A percentile compares a stretch with the other conserved stretches of the same genome.
These are phyloP conservation scores for Colletotrichum sp. DNA, from an alignment of 2,329 filamentous ascomycete genomes.

Conservation along the genomic window DNA sequence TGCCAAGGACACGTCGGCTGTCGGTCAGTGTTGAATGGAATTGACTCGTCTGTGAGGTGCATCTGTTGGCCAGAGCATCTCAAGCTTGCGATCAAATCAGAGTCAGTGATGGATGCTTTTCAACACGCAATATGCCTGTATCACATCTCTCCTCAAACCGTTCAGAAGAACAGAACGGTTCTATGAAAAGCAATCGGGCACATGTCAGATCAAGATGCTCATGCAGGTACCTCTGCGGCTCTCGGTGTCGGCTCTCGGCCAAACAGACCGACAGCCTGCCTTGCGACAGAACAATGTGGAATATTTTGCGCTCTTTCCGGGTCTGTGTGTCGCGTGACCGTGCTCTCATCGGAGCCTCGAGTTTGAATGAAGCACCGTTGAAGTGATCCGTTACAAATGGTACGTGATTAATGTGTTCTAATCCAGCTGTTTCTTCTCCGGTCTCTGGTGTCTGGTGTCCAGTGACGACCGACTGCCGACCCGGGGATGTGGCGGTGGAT, in stretches of 20 bases:
- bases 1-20: background rate
- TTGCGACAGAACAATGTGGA: background rate
- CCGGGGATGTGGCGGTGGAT: background rate
- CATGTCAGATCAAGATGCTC: background rate
- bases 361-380: background rate
- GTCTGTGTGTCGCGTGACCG: background rate
- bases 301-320: background rate
- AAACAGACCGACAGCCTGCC: background rate
- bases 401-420: background rate
- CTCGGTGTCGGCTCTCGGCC: background rate
- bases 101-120: background rate
- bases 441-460: background rate
- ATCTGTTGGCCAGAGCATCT: background rate
- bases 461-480: background rate
- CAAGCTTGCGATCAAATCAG: background rate
- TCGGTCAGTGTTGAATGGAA: background rate
- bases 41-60: background rate
- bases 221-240: background rate
- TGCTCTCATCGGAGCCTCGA: background rate
- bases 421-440: background rate
- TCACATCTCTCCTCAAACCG: background rate
- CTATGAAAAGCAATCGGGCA: background rate
- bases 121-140: background rate
- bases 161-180: background rate
- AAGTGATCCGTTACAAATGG: background rate